Conservation (phyloP, 306 rosid species). For the Trifolium pratense region DNA sequence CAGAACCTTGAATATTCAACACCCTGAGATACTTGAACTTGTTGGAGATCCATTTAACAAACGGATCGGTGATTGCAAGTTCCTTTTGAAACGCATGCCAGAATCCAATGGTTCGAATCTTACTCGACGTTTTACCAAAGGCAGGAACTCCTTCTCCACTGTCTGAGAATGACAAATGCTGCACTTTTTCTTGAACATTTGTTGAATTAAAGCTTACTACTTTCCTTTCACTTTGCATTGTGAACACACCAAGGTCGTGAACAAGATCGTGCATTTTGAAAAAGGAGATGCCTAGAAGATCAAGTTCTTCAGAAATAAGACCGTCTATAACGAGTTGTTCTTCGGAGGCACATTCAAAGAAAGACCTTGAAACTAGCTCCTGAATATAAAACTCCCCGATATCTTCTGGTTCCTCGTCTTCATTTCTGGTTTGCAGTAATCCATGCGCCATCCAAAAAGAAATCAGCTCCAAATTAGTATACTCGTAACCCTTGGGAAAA, state of each 20-base stretch:
- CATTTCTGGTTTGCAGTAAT: constrained; percentile 32
- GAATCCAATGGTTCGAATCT: constrained; percentile 38
- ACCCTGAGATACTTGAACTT: constrained; percentile 43
- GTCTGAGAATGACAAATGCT: constrained; percentile 39
- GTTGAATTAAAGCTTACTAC: constrained; percentile 33
- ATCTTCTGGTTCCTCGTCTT: constrained; percentile 39
- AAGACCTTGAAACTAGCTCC: constrained; percentile 41
- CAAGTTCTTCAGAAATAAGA: constrained; percentile 41
- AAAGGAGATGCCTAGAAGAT: constrained; percentile 32
- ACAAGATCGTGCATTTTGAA: constrained; percentile 45
- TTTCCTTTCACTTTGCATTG: constrained; percentile 39
- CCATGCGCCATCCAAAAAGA: constrained; percentile 46
- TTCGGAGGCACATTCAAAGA: constrained; percentile 39
- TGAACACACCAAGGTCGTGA: constrained; percentile 37
- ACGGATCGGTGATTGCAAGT: constrained; percentile 24
- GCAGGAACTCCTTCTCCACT: constrained; percentile 25
- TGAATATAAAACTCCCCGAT: constrained; percentile 38
- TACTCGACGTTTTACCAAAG: constrained; percentile 7
- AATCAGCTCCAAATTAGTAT: constrained; percentile 35
- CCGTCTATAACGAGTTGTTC: constrained; percentile 40
- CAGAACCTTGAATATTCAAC: constrained; percentile 38
- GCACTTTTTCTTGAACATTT: constrained; percentile 32
- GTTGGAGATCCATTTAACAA: constrained; percentile 36
- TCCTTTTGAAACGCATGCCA: constrained; percentile 36
- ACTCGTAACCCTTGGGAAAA: constrained; percentile 39